Percentiles rank a stretch among this genome's conserved stretches.
phyloP scores from a whole-genome alignment of 2,329 filamentous ascomycete species.

The Colletotrichum navitas region DNA sequence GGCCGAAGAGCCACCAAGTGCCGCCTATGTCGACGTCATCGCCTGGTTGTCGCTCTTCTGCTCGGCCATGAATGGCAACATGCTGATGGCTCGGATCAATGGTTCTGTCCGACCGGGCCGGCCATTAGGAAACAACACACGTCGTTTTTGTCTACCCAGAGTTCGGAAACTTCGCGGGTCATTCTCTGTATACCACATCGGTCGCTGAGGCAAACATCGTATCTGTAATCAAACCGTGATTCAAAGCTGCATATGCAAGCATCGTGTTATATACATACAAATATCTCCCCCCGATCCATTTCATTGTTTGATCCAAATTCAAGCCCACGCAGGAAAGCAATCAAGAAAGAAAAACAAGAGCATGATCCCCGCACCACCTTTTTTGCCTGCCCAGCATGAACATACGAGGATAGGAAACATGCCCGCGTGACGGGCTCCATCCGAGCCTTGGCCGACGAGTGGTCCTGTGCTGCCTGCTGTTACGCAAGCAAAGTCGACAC shows the following conservation, averaged over 20 bases:
- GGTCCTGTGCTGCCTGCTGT: constrained; percentile 10
- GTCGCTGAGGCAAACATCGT: neutral
- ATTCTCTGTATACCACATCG: too few species aligned
- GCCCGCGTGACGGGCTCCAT: constrained; percentile 20
- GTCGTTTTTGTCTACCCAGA: neutral
- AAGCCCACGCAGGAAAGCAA: neutral
- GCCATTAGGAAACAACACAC: neutral
- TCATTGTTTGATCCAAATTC: neutral
- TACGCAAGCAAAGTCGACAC: constrained; percentile 1
- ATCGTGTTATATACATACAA: constrained; percentile 16
- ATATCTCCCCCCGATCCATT: neutral
- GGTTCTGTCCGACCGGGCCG: neutral
- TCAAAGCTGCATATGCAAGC: constrained; percentile 23
- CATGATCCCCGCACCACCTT: constrained; percentile 21
- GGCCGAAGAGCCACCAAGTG: constrained; percentile 12
- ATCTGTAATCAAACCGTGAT: constrained; percentile 6
- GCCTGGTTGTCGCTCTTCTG: neutral
- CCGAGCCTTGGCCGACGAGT: constrained; percentile 15
- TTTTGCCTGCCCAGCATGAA: constrained; percentile 34
- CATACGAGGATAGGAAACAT: constrained; percentile 23
- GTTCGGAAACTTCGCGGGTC: neutral
- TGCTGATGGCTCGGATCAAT: neutral
- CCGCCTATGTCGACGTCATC: constrained; percentile 29
- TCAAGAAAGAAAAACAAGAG: neutral
- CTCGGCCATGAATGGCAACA: neutral